phyloP scores from a whole-genome alignment of 352 stramenopile species.

The Phytophthora crassamura region DNA sequence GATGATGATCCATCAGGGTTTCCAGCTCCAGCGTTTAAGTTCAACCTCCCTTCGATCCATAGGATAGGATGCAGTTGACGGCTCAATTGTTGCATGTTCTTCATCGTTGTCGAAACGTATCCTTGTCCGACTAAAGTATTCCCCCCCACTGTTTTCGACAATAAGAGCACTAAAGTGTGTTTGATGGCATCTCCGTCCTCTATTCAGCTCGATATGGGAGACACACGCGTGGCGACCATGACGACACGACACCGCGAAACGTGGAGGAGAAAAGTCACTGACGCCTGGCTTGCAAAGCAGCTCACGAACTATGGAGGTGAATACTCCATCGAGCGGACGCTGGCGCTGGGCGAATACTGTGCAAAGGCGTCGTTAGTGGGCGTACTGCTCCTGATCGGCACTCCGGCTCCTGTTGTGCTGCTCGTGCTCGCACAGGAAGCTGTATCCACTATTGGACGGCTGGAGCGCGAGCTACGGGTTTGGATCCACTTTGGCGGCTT shows the following conservation, averaged over 20 bases:
- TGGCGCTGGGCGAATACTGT: slow-evolving; percentile 36
- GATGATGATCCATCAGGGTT: too few relatives aligned
- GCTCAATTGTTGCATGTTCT: too few relatives aligned
- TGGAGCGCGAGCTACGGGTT: neutral
- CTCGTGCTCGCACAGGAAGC: neutral
- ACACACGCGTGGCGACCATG: too few relatives aligned
- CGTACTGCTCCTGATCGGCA: neutral
- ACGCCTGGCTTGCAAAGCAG: slow-evolving; percentile 1
- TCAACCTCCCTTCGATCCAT: too few relatives aligned
- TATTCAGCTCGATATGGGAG: too few relatives aligned
- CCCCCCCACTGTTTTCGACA: too few relatives aligned
- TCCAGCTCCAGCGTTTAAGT: too few relatives aligned
- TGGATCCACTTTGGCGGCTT: slow-evolving; percentile 4
- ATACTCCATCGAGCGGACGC: slow-evolving; percentile 45
- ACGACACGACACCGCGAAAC: neutral
- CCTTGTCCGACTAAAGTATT: too few relatives aligned
- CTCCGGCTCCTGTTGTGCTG: neutral
- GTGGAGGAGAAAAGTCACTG: neutral
- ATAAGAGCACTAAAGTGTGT: too few relatives aligned
- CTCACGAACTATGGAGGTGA: slow-evolving; percentile 14
- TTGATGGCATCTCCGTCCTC: too few relatives aligned
- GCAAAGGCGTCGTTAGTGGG: neutral
- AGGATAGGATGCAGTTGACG: too few relatives aligned
- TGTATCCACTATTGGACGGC: neutral
- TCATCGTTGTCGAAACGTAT: too few relatives aligned